Base-by-base conservation (phyloP, 1,284 basidiomycete species). In the Chondrostereum purpureum region DNA sequence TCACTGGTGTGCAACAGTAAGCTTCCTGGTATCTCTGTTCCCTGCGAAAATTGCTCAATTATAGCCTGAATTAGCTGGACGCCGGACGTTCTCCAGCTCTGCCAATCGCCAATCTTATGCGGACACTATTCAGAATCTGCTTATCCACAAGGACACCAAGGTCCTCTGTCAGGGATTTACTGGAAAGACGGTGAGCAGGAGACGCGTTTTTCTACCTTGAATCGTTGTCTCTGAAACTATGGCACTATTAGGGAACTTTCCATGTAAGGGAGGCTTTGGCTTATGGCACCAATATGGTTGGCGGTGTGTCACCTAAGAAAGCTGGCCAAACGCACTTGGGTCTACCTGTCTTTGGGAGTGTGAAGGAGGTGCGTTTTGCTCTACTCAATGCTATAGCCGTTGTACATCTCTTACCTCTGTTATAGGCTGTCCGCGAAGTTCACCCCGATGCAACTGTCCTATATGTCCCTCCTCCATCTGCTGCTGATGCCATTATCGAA, bases 301-400 rank as follows among this genome's bases (percentile, higher is more conserved):
- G 95, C 49, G 96, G 96, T 60, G 93, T 96, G 45, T 94, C 92
- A 31, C 96, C 95, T 43, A 96, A 91, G 73, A 99, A 98, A 70
- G 96, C 94, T 44, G 96, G 96, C 24, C 85, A 90, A 67, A 90
- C 81, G 12, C 96, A 99, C 70, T 79, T 99, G 50, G 95, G 94
- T 37, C 77, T 97, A 35, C 96, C 96, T 47, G 87, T 99, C 37
- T 99, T 93, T 60, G 95, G 91, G 36, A 82, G 80, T 38, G 96
- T 99, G 46, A 78, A 76, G 58, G 96, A 99, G 75, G 93, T 90
- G 56, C 44, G 73, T 55, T 20, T 16, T 2, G n/a, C 43, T 12
- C 23, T 35, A 21, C 4, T 38, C 39, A n/a, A 39, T 43, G 35
- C 38, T 12, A 21, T 36, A 3, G 34, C 23, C 5, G 10, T 27